Base-by-base conservation (phyloP, 2,329 filamentous ascomycete genomes). In the Endoconidiophora laricicola region DNA sequence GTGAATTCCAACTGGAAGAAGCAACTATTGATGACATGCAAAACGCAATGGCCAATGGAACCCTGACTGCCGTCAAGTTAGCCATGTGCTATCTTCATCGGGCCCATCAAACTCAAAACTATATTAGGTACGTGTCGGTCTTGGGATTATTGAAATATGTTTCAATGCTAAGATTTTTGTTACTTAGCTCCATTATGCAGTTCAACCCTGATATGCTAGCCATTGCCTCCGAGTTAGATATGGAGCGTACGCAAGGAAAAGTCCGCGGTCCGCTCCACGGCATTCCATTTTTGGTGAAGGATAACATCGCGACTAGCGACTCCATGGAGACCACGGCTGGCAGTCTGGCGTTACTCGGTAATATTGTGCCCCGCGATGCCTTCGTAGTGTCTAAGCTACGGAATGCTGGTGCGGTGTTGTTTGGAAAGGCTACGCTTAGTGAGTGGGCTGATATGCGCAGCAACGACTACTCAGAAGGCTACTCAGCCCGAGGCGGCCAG, bases 381-480 rank as follows among this genome's bases (percentile, higher is more conserved):
- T 64, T 70, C 56, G 76, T 85, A 0, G 75, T 86, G 2, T 58
- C 67, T 18, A 68, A 67, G 54, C 68, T 86, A 36, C 73, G 81
- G 3, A 65, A 74, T 39, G 78, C 79, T 1, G 81, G 81, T 10
- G 83, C 79, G 2, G 64, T 86, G 0, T 65, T 88, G 4, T 65
- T 88, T 47, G 83, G 83, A 38, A 83, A 87, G 61, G 75, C 81
- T 1, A 76, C 74, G 1, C 62, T 87, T 49, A 79, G 73, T 54
- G 83, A 88, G 60, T 87, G 82, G 81, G 82, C 83, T 0, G 75
- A 79, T 53, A 83, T 84, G 78, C 70, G 81, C 36, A 74, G 69
- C 55, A 80, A 70, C 56, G 72, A 76, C 57, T 81, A 83, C 60
- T 80, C 76, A 0, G 78, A 82, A 60, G 81, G 80, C 2, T 85